Percentiles rank a stretch among this genome's conserved stretches.
phyloP scores from a whole-genome alignment of 2,329 filamentous ascomycete species.

The Trichophyton mentagrophytes region DNA sequence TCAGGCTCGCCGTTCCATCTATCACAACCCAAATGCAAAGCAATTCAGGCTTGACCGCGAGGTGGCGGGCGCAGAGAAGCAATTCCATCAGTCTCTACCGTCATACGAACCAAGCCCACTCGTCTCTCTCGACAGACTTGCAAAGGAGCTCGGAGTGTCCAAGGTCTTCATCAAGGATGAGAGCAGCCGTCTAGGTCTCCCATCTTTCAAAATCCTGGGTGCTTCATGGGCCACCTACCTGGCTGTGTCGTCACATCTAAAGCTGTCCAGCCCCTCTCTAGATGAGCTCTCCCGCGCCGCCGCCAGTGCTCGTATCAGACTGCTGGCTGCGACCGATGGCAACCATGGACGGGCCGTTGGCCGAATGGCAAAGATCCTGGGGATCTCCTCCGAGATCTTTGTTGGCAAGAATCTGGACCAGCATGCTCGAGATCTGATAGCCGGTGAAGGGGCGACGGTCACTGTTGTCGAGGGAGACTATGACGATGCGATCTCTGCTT shows the following conservation, averaged over 20 bases:
- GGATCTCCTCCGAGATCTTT: constrained; percentile 45
- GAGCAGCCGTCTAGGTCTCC: constrained; percentile 52
- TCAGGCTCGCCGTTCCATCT: background rate
- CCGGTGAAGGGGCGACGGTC: constrained; percentile 50
- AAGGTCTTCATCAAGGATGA: constrained; percentile 60
- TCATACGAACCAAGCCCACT: constrained; percentile 46
- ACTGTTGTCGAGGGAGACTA: constrained; percentile 47
- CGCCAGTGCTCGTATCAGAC: constrained; percentile 22
- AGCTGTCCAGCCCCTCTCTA: constrained; percentile 34
- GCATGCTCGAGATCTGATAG: constrained; percentile 43
- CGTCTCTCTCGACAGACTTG: constrained; percentile 40
- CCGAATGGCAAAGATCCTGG: constrained; percentile 50
- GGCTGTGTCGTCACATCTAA: constrained; percentile 38
- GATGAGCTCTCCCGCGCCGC: constrained; percentile 31
- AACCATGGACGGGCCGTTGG: constrained; percentile 66
- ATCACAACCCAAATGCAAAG: constrained; percentile 10
- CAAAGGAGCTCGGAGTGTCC: constrained; percentile 44
- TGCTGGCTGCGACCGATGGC: constrained; percentile 59
- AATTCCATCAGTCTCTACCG: constrained; percentile 48
- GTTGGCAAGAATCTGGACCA: constrained; percentile 49
- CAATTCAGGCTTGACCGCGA: constrained; percentile 7
- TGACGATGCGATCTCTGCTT: constrained; percentile 46
- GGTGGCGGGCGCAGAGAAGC: constrained; percentile 16
- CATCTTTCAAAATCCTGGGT: constrained; percentile 69
- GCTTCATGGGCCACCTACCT: constrained; percentile 60